Base-by-base conservation (phyloP, 2,329 filamentous ascomycete species). In the Gliomastix tumulicola region DNA sequence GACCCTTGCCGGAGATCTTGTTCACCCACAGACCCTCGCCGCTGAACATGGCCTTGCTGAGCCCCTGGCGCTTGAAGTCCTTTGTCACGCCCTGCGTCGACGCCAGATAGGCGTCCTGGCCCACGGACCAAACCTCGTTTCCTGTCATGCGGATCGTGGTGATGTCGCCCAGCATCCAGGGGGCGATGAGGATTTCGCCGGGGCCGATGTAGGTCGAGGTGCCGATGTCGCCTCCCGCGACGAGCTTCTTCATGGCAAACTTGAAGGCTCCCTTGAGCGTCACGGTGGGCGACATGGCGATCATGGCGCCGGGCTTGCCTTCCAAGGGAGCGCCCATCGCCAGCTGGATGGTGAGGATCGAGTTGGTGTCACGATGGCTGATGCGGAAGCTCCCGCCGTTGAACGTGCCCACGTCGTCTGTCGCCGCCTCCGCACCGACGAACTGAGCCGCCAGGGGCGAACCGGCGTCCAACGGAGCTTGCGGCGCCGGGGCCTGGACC, bases 351-450 rank as follows among this genome's bases (percentile, higher is more conserved):
- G 89, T 97, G 43, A 96, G 61, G 46, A 96, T 82, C 2, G 85
- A 88, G 57, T 97, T 98, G 40, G 79, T 82, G 58, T 96, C 88
- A 17, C 92, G 75, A 55, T 98, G 92, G 51, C 86, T 92, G 54
- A 97, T 88, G 30, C 92, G 76, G 57, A 90, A 98, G 53, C 85
- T 90, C 11, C 92, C 92, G 13, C 92, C 92, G 55, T 97, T 97
- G 68, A 97, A 98, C 0, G 84, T 92, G n/a, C 92, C 92, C 3
- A 94, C 78, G 48, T 95, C 89, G 57, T 97, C 92, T 9, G 28
- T 21, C 1, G 74, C 72, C 1, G 82, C 66, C 23, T 40, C 43
- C 0, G 74, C 78, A 21, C 84, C 85, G 6, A 69, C 57, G 44
- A 90, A 88, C 39, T 83, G 73, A 21, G 62, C 59, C 13, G 64